Base-by-base conservation (phyloP, 495 filamentous ascomycete species). In the Sordaria brevicollis region DNA sequence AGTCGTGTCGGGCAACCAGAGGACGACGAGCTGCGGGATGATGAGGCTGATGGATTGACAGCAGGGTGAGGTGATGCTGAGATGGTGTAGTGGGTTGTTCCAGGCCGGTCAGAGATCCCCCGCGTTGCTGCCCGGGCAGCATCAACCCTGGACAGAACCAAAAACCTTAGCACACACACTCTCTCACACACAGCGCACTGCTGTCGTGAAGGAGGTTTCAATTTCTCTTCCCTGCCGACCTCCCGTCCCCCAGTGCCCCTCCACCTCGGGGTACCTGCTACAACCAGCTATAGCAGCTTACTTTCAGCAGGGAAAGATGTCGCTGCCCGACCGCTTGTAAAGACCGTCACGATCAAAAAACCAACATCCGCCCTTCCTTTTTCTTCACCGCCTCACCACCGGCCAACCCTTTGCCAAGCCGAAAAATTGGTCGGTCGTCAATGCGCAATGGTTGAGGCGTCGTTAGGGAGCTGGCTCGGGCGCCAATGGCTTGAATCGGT, bases 1-100 rank as follows among this genome's bases (percentile, higher is more conserved):
- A 62, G 69, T 74, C 66, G 74, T 68, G 70, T 74, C 72, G 68
- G 69, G 72, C 76, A 69, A 74, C 74, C 74, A 76, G 65, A 72
- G 72, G 66, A 66, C 37, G 67, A 68, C 62, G 68, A 65, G 54
- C 37, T 67, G 29, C 66, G 54, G 31, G 35, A 21, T 62, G 35
- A 34, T 70, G 49, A 62, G 49, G 49, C 25, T 62, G 49, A 62
- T 62, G 49, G 13, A 62, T 62, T 62, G 25, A 62, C 49, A 62
- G 49, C 49, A 62, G 13, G 49, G 49, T 62, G 49, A 62, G 25
- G 49, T 31, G 49, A 62, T 62, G 49, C 25, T 62, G 25, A 31
- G 49, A 62, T 62, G 49, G 49, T 62, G 49, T 57, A 57, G 49
- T 62, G 49, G 62, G 39, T 67, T n/a, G 66, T 68, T 68, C 25